A percentile compares a stretch with the other conserved stretches of the same genome.
These are phyloP conservation scores for Fusarium proliferatum DNA, from an alignment of 2,329 filamentous ascomycete genomes.

Conservation along the genomic window DNA sequence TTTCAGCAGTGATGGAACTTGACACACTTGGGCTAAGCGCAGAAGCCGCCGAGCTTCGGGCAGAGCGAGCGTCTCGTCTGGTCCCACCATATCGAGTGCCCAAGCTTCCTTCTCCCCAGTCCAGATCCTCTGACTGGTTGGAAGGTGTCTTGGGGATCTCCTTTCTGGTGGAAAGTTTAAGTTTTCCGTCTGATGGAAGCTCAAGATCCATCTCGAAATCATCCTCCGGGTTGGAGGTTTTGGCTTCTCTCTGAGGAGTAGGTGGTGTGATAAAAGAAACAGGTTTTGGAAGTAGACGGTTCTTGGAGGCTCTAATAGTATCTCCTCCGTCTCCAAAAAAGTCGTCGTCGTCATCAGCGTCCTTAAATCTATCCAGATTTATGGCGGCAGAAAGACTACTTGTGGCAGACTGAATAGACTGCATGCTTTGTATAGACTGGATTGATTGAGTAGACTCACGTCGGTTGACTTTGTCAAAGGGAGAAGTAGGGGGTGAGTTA, in stretches of 20 bases:
- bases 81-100: constrained; percentile 92
- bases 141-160: constrained; percentile 73
- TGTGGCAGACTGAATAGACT: constrained; percentile 46
- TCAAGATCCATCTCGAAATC: constrained; percentile 80
- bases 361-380: constrained; percentile 72
- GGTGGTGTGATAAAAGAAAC: constrained; percentile 67
- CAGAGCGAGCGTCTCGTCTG: constrained; percentile 79
- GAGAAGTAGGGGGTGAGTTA: constrained; percentile 41
- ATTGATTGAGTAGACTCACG: constrained; percentile 43
- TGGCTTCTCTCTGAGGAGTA: constrained; percentile 61
- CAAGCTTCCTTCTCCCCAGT: constrained; percentile 94
- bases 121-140: constrained; percentile 78
- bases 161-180: constrained; percentile 71
- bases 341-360: constrained; percentile 70
- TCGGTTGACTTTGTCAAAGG: constrained; percentile 44
- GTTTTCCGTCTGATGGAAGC: constrained; percentile 72
- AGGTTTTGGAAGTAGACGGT: constrained; percentile 61
- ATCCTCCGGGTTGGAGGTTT: constrained; percentile 60
- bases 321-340: constrained; percentile 72
- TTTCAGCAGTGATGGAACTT: constrained; percentile 90
- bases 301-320: constrained; percentile 76
- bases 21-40: constrained; percentile 92
- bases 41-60: constrained; percentile 86
- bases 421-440: constrained; percentile 25
- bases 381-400: constrained; percentile 58